phyloP scores from a whole-genome alignment of 2,329 filamentous ascomycete species.

The Blastomyces gilchristii region DNA sequence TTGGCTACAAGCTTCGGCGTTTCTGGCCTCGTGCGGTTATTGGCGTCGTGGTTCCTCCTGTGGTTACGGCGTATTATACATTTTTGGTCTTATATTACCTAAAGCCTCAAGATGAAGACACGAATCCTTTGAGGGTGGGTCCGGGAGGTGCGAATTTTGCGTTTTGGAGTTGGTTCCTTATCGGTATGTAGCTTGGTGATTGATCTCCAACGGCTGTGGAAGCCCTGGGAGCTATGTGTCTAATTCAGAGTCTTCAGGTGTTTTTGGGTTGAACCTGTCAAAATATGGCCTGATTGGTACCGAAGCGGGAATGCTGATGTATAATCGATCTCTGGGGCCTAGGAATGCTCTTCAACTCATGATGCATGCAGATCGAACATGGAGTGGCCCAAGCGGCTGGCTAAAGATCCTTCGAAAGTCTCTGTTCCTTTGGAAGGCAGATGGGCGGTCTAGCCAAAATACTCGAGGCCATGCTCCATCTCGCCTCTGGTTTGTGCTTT shows the following conservation, averaged over 20 bases:
- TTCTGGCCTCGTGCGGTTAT: not conserved
- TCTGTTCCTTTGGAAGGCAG: not conserved
- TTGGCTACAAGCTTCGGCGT: slow-evolving; percentile 6
- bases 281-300: slow-evolving; percentile 1
- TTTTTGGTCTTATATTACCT: slow-evolving; percentile 4
- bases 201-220: not conserved
- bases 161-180: slow-evolving; percentile 2
- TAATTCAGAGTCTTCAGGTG: not conserved
- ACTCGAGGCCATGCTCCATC: not conserved
- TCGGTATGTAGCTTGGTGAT: not conserved
- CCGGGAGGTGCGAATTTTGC: not conserved
- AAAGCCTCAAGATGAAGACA: not conserved
- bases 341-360: slow-evolving; percentile 1
- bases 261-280: slow-evolving; percentile 3
- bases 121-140: not conserved
- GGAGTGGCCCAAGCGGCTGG: slow-evolving; percentile 3
- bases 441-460: not conserved
- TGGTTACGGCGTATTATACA: slow-evolving; percentile 1
- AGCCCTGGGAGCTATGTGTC: not conserved
- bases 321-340: not conserved
- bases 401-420: slow-evolving; percentile 1
- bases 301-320: slow-evolving; percentile 7
- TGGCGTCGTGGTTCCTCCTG: not conserved
- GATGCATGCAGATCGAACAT: slow-evolving; percentile 7
- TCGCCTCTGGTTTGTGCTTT: not conserved